Base-by-base conservation (phyloP, 2,329 filamentous ascomycete genomes). In the Juglanconis sp. region DNA sequence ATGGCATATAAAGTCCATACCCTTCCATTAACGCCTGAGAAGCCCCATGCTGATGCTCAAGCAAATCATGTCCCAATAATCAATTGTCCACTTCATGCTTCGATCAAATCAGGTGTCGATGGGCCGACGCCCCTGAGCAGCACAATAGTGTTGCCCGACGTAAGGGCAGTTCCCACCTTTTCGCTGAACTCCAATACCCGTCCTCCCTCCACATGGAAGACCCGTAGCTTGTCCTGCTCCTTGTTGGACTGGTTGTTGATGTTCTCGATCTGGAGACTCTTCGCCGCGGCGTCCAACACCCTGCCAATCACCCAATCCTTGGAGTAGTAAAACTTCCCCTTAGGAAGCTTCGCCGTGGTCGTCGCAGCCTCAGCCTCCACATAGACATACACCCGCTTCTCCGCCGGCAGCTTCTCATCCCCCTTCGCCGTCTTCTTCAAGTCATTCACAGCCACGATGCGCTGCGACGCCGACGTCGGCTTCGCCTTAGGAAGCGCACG, bases 161-260 rank as follows among this genome's bases (percentile, higher is more conserved):
- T 85, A 61, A 96, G 79, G 34, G 81, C 81, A 56, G 81, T 80
- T 4, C 92, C 92, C 58, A 96, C 80, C 78, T 94, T 93, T 74
- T 97, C 93, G 31, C 84, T 87, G 69, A 96, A 99, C 62, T 95
- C 93, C 64, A 99, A 74, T 64, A 99, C 73, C 60, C 92, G 80
- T 0, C 95, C 95, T 0, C 89, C 91, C 71, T 99, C 93, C 0
- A 99, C 91, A 72, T 98, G 93, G 70, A 96, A 99, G 0, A 99
- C 87, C 8, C 95, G 79, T 65, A 99, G 73, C 73, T 89, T 89
- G 61, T 92, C 88, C 71, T 89, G 87, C 76, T 96, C 91, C 11
- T 88, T 83, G 3, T 82, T 84, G 1, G 86, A 87, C 67, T 89
- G 82, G 68, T 96, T 96, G 70, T 96, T 96, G 64, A 94, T 75